These are phyloP conservation scores for Diplocarpon mali DNA, from an alignment of 2,329 filamentous ascomycete genomes.

Conservation along the genomic window DNA sequence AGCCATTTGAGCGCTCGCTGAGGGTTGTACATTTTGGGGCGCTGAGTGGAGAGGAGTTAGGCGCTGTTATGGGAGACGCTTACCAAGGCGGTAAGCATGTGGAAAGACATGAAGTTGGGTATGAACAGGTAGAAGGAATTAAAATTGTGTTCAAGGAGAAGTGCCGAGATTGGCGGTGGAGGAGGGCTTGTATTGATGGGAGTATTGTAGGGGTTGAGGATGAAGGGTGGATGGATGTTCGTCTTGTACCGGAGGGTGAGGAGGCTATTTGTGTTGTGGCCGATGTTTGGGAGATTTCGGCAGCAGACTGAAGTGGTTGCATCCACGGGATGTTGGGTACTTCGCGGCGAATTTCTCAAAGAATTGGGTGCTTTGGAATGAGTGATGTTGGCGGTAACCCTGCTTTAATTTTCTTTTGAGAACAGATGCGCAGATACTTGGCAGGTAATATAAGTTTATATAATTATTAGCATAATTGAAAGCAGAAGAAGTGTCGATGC, in stretches of 20 bases:
- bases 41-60: constrained; percentile 51
- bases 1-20: constrained; percentile 59
- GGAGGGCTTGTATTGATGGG: constrained; percentile 85
- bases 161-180: constrained; percentile 55
- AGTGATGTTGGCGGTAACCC: too few species aligned
- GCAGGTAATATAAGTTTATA: too few species aligned
- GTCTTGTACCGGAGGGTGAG: constrained; percentile 31
- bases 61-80: constrained; percentile 64
- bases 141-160: constrained; percentile 60
- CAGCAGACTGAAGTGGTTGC: background rate
- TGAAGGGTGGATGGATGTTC: constrained; percentile 61
- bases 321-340: background rate
- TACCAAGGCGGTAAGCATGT: constrained; percentile 49
- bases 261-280: constrained; percentile 22
- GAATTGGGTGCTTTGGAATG: too few species aligned
- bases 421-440: too few species aligned
- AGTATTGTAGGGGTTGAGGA: constrained; percentile 66
- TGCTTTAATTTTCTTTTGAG: too few species aligned
- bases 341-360: too few species aligned
- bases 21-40: constrained; percentile 66
- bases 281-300: constrained; percentile 3
- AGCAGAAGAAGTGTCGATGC: too few species aligned
- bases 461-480: too few species aligned
- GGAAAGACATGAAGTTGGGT: constrained; percentile 48
- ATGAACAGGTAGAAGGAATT: constrained; percentile 59